phyloP scores from a whole-genome alignment of 2,329 filamentous ascomycete genomes.

The Penicillium sp. region DNA sequence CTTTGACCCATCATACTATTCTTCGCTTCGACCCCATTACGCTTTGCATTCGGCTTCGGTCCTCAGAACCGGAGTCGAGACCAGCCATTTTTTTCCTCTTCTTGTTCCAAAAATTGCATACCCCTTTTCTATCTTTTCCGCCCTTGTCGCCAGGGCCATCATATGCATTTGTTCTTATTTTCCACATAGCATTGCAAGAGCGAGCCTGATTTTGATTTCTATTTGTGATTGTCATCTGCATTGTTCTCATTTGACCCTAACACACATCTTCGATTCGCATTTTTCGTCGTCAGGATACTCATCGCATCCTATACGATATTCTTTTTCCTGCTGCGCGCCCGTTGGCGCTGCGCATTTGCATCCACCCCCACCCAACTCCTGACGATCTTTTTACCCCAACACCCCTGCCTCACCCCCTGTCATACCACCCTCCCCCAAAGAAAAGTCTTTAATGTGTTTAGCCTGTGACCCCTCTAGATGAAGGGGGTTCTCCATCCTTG shows the following conservation, averaged over 20 bases:
- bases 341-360: slow-evolving; percentile 29
- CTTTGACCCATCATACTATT: slow-evolving; percentile 12
- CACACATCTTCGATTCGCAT: slow-evolving; percentile 18
- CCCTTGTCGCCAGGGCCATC: slow-evolving; percentile 34
- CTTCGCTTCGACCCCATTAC: slow-evolving; percentile 15
- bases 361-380: slow-evolving; percentile 21
- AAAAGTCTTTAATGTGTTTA: slow-evolving; percentile 32
- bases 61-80: slow-evolving; percentile 24
- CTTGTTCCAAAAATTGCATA: slow-evolving; percentile 40
- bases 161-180: slow-evolving; percentile 41
- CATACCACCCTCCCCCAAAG: slow-evolving; percentile 8
- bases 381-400: slow-evolving; percentile 28
- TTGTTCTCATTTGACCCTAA: slow-evolving; percentile 15
- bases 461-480: slow-evolving; percentile 2
- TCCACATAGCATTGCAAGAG: slow-evolving; percentile 53
- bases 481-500: slow-evolving; percentile 1
- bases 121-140: slow-evolving; percentile 35
- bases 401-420: slow-evolving; percentile 15
- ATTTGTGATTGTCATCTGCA: slow-evolving; percentile 25
- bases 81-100: slow-evolving; percentile 28
- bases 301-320: slow-evolving; percentile 3
- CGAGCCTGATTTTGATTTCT: slow-evolving; percentile 41
- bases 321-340: slow-evolving; percentile 26
- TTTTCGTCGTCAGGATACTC: slow-evolving; percentile 22
- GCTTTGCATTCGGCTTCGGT: slow-evolving; percentile 29